phyloP scores from a whole-genome alignment of 2,329 filamentous ascomycete species.

The Alternaria triticina region DNA sequence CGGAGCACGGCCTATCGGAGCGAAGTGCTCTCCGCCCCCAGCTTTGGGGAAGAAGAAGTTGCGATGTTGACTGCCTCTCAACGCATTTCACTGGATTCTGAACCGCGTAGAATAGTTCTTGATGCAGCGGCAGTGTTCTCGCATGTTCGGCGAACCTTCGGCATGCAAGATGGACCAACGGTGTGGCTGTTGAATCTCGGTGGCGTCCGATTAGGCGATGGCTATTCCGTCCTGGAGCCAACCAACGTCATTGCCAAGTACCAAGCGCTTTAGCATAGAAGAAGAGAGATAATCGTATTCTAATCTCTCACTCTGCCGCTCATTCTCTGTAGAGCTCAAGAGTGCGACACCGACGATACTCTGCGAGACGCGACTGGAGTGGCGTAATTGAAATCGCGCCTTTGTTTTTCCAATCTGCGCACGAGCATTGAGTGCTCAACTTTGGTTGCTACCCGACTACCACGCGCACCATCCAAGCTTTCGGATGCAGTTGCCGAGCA shows the following conservation, averaged over 20 bases:
- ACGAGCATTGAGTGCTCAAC: background rate
- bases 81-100: background rate
- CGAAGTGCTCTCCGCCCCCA: background rate
- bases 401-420: background rate
- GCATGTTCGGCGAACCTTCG: constrained; percentile 1
- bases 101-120: background rate
- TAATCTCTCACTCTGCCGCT: constrained; percentile 3
- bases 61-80: background rate
- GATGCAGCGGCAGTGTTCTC: background rate
- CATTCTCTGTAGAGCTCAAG: background rate
- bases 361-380: background rate
- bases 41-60: background rate
- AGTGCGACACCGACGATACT: background rate
- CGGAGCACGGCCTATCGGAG: constrained; percentile 5
- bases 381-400: background rate
- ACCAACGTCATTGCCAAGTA: constrained; percentile 15
- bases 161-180: background rate
- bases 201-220: constrained; percentile 6
- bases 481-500: constrained; percentile 8
- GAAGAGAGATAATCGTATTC: constrained; percentile 6
- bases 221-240: background rate
- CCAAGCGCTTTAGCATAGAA: constrained; percentile 12
- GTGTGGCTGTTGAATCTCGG: background rate
- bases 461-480: constrained; percentile 9
- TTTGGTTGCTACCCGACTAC: constrained; percentile 2